These are phyloP conservation scores for Coprinopsis cinerea DNA, from an alignment of 768 basidiomycete genomes.

Conservation along the genomic window DNA sequence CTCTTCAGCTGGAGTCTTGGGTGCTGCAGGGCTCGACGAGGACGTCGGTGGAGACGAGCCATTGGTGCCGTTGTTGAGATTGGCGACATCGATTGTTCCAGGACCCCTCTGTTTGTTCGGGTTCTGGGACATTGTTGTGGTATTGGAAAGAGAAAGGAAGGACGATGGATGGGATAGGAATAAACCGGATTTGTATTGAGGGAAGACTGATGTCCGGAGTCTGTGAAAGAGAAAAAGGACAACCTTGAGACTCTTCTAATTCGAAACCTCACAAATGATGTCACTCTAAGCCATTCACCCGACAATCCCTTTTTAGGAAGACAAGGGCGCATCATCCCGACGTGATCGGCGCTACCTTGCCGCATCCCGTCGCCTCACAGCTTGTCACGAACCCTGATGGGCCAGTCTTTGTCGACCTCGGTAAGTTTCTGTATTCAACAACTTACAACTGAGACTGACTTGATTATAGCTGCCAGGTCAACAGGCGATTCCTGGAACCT, in stretches of 20 bases:
- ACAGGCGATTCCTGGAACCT: too few species aligned
- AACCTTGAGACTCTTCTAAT: neutral
- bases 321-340: neutral
- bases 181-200: neutral
- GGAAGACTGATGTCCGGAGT: neutral
- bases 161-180: neutral
- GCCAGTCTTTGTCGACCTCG: too few species aligned
- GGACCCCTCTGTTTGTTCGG: conserved; percentile 18
- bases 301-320: neutral
- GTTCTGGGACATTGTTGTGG: conserved; percentile 21
- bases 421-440: too few species aligned
- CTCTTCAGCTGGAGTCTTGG: conserved; percentile 78
- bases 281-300: neutral
- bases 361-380: too few species aligned
- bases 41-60: conserved; percentile 7
- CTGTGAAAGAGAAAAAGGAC: neutral
- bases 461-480: too few species aligned
- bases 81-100: conserved; percentile 2
- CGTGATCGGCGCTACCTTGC: too few species aligned
- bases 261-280: neutral
- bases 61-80: conserved; percentile 10
- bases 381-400: too few species aligned
- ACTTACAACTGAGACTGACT: too few species aligned
- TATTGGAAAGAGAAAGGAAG: conserved; percentile 12
- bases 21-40: conserved; percentile 23